phyloP scores from a whole-genome alignment of 345 rosid species.

The Bruguiera sexangula region DNA sequence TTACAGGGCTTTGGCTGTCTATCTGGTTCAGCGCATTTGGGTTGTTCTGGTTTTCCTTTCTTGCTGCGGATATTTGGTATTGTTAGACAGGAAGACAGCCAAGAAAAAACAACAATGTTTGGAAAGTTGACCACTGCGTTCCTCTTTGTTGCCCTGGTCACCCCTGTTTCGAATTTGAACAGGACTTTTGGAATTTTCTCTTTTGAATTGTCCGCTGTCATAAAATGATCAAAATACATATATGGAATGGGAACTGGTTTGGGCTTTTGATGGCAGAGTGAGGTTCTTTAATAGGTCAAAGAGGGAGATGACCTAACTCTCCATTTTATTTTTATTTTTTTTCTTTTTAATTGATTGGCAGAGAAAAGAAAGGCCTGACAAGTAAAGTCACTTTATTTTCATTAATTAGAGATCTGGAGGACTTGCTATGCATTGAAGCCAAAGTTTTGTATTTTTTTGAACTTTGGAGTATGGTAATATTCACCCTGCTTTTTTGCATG shows the following conservation, averaged over 20 bases:
- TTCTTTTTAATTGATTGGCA: background rate
- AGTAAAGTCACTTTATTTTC: too few species aligned
- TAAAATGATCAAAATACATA: background rate
- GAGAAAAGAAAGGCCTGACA: background rate
- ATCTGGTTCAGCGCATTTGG: slow-evolving; percentile 1
- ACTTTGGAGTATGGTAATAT: too few species aligned
- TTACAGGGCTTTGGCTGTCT: background rate
- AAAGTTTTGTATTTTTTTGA: too few species aligned
- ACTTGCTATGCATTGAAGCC: too few species aligned
- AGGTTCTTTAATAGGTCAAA: background rate
- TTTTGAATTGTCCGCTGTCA: background rate
- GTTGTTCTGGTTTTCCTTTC: slow-evolving; percentile 3
- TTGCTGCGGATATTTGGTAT: slow-evolving; percentile 21
- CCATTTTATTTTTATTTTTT: background rate
- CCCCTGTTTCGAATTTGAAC: background rate
- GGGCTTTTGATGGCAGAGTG: background rate
- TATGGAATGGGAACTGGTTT: background rate
- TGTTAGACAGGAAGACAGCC: slow-evolving; percentile 17
- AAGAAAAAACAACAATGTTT: background rate
- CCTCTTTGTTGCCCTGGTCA: background rate
- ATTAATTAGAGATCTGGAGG: too few species aligned
- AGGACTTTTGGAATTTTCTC: background rate
- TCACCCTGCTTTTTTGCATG: too few species aligned
- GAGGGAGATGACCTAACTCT: slow-evolving; percentile 13
- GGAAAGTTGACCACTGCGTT: background rate